A percentile compares a stretch with the other conserved stretches of the same genome.
phyloP scores from a whole-genome alignment of 2,329 filamentous ascomycete genomes.

The Colletotrichum horii region DNA sequence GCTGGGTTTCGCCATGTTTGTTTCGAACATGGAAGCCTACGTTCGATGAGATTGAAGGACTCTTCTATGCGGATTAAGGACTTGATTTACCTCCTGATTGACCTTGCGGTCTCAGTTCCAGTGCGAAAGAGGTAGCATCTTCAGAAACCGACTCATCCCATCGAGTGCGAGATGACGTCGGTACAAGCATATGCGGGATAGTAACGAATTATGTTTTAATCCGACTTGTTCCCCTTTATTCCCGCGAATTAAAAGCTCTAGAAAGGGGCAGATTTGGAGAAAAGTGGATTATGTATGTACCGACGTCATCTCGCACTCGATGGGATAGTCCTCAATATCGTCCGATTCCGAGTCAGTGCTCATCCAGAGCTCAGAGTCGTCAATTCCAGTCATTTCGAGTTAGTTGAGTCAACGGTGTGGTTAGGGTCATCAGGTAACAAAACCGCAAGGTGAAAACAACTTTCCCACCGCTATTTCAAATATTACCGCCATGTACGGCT shows the following conservation, averaged over 20 bases:
- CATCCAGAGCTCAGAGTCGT: neutral
- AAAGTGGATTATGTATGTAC: too few species aligned
- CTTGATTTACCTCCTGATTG: neutral
- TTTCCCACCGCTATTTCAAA: neutral
- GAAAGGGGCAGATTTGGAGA: too few species aligned
- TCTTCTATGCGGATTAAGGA: neutral
- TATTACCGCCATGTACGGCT: neutral
- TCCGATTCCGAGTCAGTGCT: neutral
- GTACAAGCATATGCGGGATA: too few species aligned
- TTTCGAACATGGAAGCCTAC: neutral
- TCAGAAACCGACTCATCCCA: neutral
- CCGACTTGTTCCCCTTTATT: too few species aligned
- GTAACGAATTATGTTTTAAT: too few species aligned
- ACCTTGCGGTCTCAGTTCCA: neutral
- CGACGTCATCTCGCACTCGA: too few species aligned
- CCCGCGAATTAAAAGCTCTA: too few species aligned
- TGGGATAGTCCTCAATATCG: neutral
- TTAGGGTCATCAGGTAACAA: neutral
- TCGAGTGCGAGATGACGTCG: too few species aligned
- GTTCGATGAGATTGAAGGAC: neutral
- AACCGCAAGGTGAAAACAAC: rapidly evolving
- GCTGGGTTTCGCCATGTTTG: neutral
- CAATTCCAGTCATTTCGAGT: neutral
- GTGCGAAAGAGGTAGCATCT: neutral
- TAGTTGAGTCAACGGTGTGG: rapidly evolving